A percentile compares a stretch with the other conserved stretches of the same genome.
These are phyloP conservation scores for Phanerodontia chrysosporium DNA, from an alignment of 768 basidiomycete species.

Conservation along the genomic window DNA sequence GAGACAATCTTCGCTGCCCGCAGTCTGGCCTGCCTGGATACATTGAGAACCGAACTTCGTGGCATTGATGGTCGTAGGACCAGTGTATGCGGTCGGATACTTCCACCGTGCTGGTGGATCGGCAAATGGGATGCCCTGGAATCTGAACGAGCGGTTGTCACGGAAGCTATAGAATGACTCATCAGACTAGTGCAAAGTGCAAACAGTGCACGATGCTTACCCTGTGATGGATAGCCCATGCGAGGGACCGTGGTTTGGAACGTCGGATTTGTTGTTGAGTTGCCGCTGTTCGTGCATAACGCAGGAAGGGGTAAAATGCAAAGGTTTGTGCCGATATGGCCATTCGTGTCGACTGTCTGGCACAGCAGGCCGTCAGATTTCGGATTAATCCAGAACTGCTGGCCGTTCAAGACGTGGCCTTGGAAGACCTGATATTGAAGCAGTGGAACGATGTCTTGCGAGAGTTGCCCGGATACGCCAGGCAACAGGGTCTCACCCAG, in stretches of 20 bases:
- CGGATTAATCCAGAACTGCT: slow-evolving; percentile 20
- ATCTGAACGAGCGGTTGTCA: slow-evolving; percentile 45
- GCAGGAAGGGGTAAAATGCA: slow-evolving; percentile 19
- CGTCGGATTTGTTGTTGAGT: slow-evolving; percentile 12
- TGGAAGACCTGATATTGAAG: slow-evolving; percentile 23
- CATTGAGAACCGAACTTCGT: slow-evolving; percentile 22
- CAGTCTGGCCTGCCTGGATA: slow-evolving; percentile 23
- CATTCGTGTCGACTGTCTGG: slow-evolving; percentile 19
- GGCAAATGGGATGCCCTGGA: slow-evolving; percentile 49
- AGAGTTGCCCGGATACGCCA: slow-evolving; percentile 16
- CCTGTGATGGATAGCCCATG: slow-evolving; percentile 22
- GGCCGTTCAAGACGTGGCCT: slow-evolving; percentile 10
- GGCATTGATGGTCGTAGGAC: slow-evolving; percentile 26
- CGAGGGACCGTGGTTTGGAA: slow-evolving; percentile 16
- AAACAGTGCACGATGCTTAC: slow-evolving; percentile 5
- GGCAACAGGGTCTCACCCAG: slow-evolving; percentile 22
- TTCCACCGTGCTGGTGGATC: slow-evolving; percentile 38
- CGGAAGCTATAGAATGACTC: slow-evolving; percentile 30
- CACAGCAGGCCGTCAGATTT: slow-evolving; percentile 14
- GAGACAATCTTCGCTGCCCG: slow-evolving; percentile 40
- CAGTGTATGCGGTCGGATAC: slow-evolving; percentile 35
- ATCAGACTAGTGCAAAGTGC: not conserved
- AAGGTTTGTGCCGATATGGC: slow-evolving; percentile 15
- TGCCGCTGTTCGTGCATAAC: slow-evolving; percentile 22
- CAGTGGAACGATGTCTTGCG: slow-evolving; percentile 16